These are phyloP conservation scores for Akanthomyces muscarius DNA, from an alignment of 2,329 filamentous ascomycete genomes.

Conservation along the genomic window DNA sequence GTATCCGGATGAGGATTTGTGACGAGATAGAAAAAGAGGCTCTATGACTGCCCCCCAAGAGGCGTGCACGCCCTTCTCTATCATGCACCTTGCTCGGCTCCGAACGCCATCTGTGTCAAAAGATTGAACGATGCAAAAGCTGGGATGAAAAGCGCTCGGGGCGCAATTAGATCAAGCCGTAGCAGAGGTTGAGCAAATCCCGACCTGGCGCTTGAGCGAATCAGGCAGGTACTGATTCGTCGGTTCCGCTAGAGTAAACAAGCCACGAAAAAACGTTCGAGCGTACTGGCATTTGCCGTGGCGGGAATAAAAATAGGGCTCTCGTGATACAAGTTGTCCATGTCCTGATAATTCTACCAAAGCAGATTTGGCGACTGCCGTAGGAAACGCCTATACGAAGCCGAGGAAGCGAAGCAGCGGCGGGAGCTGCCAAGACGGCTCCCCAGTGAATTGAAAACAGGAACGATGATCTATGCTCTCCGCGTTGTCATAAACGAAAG, in stretches of 20 bases:
- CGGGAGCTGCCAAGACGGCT: too few relatives aligned
- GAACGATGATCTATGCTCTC: too few relatives aligned
- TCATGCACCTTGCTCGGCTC: not conserved
- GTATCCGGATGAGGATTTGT: not conserved
- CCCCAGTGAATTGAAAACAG: too few relatives aligned
- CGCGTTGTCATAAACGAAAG: too few relatives aligned
- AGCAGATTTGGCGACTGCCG: too few relatives aligned
- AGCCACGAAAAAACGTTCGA: not conserved
- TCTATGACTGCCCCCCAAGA: not conserved
- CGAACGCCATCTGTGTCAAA: not conserved
- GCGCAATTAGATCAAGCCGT: too few relatives aligned
- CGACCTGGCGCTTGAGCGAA: not conserved
- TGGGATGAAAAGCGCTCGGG: not conserved
- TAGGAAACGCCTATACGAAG: too few relatives aligned
- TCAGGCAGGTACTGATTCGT: not conserved
- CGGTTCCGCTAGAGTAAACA: not conserved
- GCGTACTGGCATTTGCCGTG: not conserved
- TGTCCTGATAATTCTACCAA: too few relatives aligned
- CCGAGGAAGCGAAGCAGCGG: too few relatives aligned
- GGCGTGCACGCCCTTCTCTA: not conserved
- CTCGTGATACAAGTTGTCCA: not conserved
- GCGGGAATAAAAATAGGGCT: not conserved
- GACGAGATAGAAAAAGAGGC: not conserved
- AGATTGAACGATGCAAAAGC: not conserved
- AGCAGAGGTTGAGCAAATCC: not conserved